Base-by-base conservation (phyloP, 345 rosid genomes). In the Heritiera fomes region DNA sequence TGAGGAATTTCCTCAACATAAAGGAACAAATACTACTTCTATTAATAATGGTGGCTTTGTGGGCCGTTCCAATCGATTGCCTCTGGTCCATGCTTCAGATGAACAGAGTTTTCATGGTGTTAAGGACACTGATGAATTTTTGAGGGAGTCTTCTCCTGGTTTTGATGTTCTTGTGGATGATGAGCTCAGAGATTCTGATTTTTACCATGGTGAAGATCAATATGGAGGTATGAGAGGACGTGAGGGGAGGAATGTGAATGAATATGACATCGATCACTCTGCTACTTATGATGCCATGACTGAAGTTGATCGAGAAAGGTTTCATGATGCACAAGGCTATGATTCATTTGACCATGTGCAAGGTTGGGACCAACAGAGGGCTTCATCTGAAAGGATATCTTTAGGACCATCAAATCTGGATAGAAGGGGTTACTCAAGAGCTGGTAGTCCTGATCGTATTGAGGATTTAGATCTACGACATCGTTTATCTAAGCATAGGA, bases 91-190 rank as follows among this genome's bases (percentile, higher is more conserved):
- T 84, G 87, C 82, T 18, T 80, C 81, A 15, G 92, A 91, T 69
- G 93, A 87, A 78, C 88, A 75, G 67, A 81, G 58, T 76, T 84
- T 87, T 78, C 91, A 86, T 77, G 86, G 84, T 71, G 91, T 85
- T 38, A 92, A 87, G 89, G 97, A 93, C 30, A 46, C 83, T 34
- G 94, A 92, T 69, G 98, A 95, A 20, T 77, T 80, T 67, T 69
- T 90, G 73, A 89, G 91, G 88, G 98, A 95, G 82, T 93, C 98
- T 8, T 92, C 98, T 81, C 99, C 99, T 79, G 99, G 94, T 58
- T 90, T 92, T 86, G 98, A 95, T 87, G 99, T 95, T 82, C 97
- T 95, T 78, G 99, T 95, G 81, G 97, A 93, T 73, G 90, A 91
- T 82, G 98, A 95, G 81, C 82, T 84, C n/a, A 72, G 90, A 75